Evolutionary conservation across 768 basidiomycete species (phyloP), one percentile per base, ranked within the genome.

Genomic region (Favolaschia claudopus): DNA sequence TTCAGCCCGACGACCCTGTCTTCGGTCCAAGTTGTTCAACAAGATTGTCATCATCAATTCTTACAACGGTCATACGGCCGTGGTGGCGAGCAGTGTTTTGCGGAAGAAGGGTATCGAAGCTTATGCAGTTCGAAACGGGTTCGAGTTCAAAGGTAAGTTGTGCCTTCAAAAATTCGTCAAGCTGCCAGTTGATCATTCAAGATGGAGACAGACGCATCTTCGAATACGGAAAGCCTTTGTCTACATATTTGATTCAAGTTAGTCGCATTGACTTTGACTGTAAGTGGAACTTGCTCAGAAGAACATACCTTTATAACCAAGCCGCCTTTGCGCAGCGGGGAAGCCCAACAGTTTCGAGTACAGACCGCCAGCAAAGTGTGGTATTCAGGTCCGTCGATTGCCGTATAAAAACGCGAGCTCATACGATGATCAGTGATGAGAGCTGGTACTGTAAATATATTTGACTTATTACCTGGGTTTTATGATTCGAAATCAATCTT

Each of bases 191-290:
- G 43, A 56, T 14, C n/a, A n/a, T n/a, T 22, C 19, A 28, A 57
- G 45, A 8, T 19, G 39, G 24, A 24, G 31, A 34, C 8, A 13
- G 20, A 7, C 22, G 32, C 32, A 28, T 32, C 15, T 36, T 57
- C 5, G 55, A 49, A 50, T 50, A 57, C 33, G 55, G 55, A 2
- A 31, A 34, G 2, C 38, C 55, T 5, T 4, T 29, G 28, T 20
- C 42, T 4, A 57, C 22, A 20, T 36, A 10, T 32, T 9, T 29
- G 7, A 43, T 57, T 24, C 55, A 50, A 44, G 55, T 50, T 25
- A 57, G 47, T 50, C 55, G 55, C 17, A 43, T 57, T 14, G 55
- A 57, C 31, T 40, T 44, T 22, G 55, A 49, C 34, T 57, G 55
- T 57, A 34, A 48, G 15, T n/a, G n/a, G n/a, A n/a, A n/a, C n/a